Percentiles rank a stretch among this genome's conserved stretches.
Conservation (phyloP, 129 eudicot species). For the Daucus carota region DH1_v3.0 NC_030387.2:8093501-8094000, state of each 20-base stretch:
- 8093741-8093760: slow-evolving; percentile 86
- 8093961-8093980: slow-evolving; percentile 57
- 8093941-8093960: slow-evolving; percentile 76
- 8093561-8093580: slow-evolving; percentile 83
- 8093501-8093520: slow-evolving; percentile 94
- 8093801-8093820: slow-evolving; percentile 78
- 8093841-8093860: slow-evolving; percentile 70
- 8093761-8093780: slow-evolving; percentile 70
- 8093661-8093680: slow-evolving; percentile 83
- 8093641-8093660: slow-evolving; percentile 91
- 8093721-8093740: slow-evolving; percentile 64
- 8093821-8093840: slow-evolving; percentile 83
- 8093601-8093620: slow-evolving; percentile 89
- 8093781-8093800: slow-evolving; percentile 69
- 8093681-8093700: slow-evolving; percentile 78
- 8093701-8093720: slow-evolving; percentile 58
- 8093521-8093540: slow-evolving; percentile 90
- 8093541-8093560: slow-evolving; percentile 98
- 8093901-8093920: slow-evolving; percentile 87
- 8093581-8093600: slow-evolving; percentile 57
- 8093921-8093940: slow-evolving; percentile 93
- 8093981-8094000: not conserved
- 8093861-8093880: slow-evolving; percentile 72
- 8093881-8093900: slow-evolving; percentile 82
- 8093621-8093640: slow-evolving; percentile 77